phyloP scores from a whole-genome alignment of 441 rosid species.

The Euphorbia schlechtendalii region DNA sequence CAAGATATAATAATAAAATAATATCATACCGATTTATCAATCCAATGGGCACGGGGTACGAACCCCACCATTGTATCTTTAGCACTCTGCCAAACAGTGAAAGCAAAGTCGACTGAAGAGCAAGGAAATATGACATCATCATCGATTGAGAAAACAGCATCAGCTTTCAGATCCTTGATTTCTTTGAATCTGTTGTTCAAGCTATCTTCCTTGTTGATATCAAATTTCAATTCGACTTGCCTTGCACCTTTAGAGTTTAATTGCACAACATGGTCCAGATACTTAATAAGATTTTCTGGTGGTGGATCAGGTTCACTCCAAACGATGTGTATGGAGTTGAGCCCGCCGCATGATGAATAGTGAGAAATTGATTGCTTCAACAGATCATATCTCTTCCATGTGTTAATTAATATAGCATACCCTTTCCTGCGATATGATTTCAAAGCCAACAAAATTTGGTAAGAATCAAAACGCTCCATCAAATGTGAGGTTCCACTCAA shows the following conservation, averaged over 20 bases:
- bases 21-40: constrained; percentile 49
- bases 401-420: constrained; percentile 77
- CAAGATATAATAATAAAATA: background rate
- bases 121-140: constrained; percentile 90
- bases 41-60: constrained; percentile 78
- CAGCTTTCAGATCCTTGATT: constrained; percentile 59
- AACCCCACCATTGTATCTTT: constrained; percentile 82
- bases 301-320: constrained; percentile 98
- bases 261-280: constrained; percentile 37
- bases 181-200: constrained; percentile 90
- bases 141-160: constrained; percentile 84
- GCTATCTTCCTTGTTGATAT: constrained; percentile 75
- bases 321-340: constrained; percentile 74
- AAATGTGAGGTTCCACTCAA: no score
- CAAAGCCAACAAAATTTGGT: background rate
- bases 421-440: constrained; percentile 47
- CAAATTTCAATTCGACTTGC: constrained; percentile 55
- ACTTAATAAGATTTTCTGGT: constrained; percentile 49
- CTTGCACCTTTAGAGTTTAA: constrained; percentile 39
- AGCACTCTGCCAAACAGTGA: constrained; percentile 85
- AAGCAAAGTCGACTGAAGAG: constrained; percentile 73
- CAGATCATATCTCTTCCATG: constrained; percentile 93
- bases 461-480: background rate
- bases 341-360: constrained; percentile 62
- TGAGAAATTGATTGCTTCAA: constrained; percentile 78